A percentile compares a stretch with the other conserved stretches of the same genome.
phyloP scores from a whole-genome alignment of 2,329 filamentous ascomycete genomes.

The Penicillium sp. region DNA sequence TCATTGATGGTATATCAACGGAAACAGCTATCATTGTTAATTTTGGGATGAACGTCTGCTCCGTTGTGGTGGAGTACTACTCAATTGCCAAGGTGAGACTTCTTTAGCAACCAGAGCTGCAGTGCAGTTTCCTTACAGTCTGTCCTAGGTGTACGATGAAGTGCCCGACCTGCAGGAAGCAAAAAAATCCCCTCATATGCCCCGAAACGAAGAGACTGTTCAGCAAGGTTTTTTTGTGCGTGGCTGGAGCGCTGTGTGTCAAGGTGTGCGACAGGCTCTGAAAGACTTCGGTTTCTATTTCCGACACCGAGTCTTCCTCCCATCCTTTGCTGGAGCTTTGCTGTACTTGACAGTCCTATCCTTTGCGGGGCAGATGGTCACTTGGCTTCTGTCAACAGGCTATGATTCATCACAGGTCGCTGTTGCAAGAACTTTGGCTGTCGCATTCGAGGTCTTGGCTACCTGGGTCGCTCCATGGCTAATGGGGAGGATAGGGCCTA shows the following conservation, averaged over 20 bases:
- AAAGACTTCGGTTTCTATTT: constrained; percentile 18
- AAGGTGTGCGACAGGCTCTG: constrained; percentile 1
- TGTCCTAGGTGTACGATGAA: constrained; percentile 28
- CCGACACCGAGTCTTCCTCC: constrained; percentile 34
- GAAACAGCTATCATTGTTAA: constrained; percentile 53
- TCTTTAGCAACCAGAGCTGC: not conserved
- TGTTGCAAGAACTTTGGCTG: constrained; percentile 44
- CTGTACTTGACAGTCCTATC: constrained; percentile 60
- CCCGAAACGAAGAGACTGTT: not conserved
- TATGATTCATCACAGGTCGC: constrained; percentile 30
- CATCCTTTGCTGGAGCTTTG: constrained; percentile 54
- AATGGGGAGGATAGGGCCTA: constrained; percentile 56
- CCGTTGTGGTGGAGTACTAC: constrained; percentile 41
- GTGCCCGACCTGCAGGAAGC: constrained; percentile 10
- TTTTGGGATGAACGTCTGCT: constrained; percentile 50
- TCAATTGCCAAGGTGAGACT: constrained; percentile 34
- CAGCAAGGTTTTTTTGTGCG: not conserved
- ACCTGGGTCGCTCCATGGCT: constrained; percentile 55
- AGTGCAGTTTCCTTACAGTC: not conserved
- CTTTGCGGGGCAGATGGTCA: constrained; percentile 59
- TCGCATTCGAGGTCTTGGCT: constrained; percentile 55
- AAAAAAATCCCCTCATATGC: not conserved
- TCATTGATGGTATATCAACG: constrained; percentile 51
- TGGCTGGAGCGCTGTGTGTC: not conserved
- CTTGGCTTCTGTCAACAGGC: constrained; percentile 56